Conservation (phyloP, 208 protist genomes). For the Wallacemonas rigidus region DNA sequence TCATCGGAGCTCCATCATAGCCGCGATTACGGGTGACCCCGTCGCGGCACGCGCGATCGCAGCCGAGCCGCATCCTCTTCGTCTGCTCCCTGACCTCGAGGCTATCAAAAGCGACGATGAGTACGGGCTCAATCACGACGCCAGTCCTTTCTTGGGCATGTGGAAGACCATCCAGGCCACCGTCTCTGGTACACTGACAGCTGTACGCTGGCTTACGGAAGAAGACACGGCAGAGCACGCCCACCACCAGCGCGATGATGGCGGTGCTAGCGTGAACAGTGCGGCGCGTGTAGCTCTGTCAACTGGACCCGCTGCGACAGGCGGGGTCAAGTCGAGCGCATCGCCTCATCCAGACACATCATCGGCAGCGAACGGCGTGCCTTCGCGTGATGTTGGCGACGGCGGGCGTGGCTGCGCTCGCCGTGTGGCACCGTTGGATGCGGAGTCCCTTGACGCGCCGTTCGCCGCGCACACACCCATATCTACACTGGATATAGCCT, state of each 20-base stretch:
- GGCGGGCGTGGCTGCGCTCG: no score
- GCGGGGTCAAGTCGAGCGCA: no score
- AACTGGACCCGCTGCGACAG: no score
- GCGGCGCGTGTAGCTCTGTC: no score
- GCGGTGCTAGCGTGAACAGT: no score
- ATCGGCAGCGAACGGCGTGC: no score
- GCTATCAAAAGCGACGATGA: constrained; percentile 30
- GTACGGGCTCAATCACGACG: constrained; percentile 36
- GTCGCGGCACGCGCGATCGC: constrained; percentile 10
- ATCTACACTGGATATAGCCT: no score
- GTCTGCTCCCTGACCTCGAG: constrained; percentile 26
- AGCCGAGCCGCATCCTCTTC: constrained; percentile 9
- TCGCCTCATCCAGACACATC: no score
- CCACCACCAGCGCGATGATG: neutral
- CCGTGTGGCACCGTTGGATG: neutral
- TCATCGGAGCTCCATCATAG: constrained; percentile 16
- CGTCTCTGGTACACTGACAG: constrained; percentile 42
- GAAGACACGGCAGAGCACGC: neutral
- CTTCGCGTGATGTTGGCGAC: no score
- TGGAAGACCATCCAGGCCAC: constrained; percentile 41
- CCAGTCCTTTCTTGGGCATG: constrained; percentile 47
- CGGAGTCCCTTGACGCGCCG: neutral
- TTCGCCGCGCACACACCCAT: neutral
- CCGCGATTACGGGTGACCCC: neutral
- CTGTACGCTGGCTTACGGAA: constrained; percentile 37